phyloP scores from a whole-genome alignment of 2,329 filamentous ascomycete genomes.

The Rhinocladiella similis region DNA sequence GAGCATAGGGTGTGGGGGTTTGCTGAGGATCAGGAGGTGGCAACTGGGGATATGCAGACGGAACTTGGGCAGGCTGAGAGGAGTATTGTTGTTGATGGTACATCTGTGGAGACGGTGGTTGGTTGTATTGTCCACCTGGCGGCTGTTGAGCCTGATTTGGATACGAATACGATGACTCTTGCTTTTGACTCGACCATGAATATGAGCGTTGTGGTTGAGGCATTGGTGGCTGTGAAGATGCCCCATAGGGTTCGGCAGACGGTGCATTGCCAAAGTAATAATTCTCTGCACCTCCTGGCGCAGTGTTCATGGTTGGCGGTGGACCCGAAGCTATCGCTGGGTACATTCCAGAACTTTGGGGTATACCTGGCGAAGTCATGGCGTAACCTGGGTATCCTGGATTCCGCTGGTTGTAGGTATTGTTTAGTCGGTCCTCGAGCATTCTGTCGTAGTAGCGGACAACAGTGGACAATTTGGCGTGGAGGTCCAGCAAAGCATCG shows the following conservation, averaged over 20 bases:
- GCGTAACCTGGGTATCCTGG: constrained; percentile 56
- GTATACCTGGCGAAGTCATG: constrained; percentile 47
- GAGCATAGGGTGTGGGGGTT: constrained; percentile 16
- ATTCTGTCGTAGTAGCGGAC: constrained; percentile 97
- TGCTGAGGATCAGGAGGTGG: constrained; percentile 23
- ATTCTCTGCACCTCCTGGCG: constrained; percentile 65
- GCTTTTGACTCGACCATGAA: constrained; percentile 27
- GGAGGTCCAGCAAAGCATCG: constrained; percentile 88
- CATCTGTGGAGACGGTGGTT: constrained; percentile 24
- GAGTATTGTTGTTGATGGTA: constrained; percentile 24
- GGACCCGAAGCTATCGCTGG: constrained; percentile 64
- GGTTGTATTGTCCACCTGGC: constrained; percentile 14
- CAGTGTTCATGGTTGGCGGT: constrained; percentile 38
- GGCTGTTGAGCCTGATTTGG: constrained; percentile 13
- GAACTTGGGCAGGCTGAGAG: constrained; percentile 17
- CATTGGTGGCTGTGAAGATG: constrained; percentile 51
- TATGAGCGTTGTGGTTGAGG: constrained; percentile 35
- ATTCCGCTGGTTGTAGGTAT: constrained; percentile 72
- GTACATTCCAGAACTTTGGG: constrained; percentile 63
- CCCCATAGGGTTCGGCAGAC: constrained; percentile 45
- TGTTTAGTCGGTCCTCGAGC: constrained; percentile 92
- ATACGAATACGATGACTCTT: constrained; percentile 24
- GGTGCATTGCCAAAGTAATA: constrained; percentile 73
- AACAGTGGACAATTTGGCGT: constrained; percentile 92
- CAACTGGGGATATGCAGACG: constrained; percentile 25